Evolutionary conservation across 768 basidiomycete genomes (phyloP), one percentile per base, ranked within the genome.

Genomic region (Leccinum obscurum): DNA sequence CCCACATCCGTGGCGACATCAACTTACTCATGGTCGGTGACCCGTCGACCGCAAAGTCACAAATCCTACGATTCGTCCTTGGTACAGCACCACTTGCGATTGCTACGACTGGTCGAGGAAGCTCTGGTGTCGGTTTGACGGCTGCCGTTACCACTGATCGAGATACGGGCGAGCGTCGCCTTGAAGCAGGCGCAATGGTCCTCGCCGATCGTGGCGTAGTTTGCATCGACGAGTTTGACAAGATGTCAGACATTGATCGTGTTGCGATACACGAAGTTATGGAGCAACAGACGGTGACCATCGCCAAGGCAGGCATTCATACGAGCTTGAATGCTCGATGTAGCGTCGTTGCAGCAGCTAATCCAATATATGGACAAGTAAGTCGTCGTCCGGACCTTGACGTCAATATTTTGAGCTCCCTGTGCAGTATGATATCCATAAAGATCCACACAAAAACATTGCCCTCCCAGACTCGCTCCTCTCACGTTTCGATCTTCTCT

Each of bases 261-360:
- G 96, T 98, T 20, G 96, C 97, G 35, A 99, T 99, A 68, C 97
- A 99, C 77, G 97, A 99, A 85, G 97, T 98, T 71, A 99, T 99
- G 97, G 97, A 98, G 73, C 96, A 98, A 75, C 97, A 99, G 72
- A 99, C 97, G 0, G 96, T 99, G 52, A 98, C 97, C 9, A 99
- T 99, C 64, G 97, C 97, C 52, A 99, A 99, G 70, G 97, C 97
- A 13, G 97, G 97, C 59, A 99, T 99, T 65, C 97, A 98, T 71
- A 99, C 97, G 0, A 95, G 91, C 72, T 81, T 99, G 68, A 99
- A 99, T 75, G 97, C 97, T 5, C 85, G 97, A 46, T 98, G 97
- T 73, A 96, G 93, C 66, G 97, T 99, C 51, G 87, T 99, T 54
- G 97, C 97, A 22, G 97, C 97, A 37, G 97, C 97, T 35, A 99